Base-by-base conservation (phyloP, 2,329 filamentous ascomycete genomes). In the Graphiopsis chlorocephala region DNA sequence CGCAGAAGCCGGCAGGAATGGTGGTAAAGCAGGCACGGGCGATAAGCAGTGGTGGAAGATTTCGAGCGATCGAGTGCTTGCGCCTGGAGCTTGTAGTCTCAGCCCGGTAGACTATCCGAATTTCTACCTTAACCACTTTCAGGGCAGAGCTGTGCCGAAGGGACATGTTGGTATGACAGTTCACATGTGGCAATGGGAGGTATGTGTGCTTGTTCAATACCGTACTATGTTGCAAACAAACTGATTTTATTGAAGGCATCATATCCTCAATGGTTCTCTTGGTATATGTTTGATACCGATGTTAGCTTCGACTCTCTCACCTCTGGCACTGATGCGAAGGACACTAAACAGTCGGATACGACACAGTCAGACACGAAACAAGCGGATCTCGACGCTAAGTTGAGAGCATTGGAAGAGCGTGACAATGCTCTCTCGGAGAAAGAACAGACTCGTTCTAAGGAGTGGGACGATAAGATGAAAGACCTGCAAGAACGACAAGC, bases 221-320 rank as follows among this genome's bases (percentile, higher is more conserved):
- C 4, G 20, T 4, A 1, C 29, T 17, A 20, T 55, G 11, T 25
- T 28, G 17, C 1, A 17, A 11, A 14, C 11, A 11, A 45, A 20
- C 38, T 45, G 11, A n/a, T 25, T 11, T 4, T 31, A 8, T 35
- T n/a, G 26, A 14, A 35, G 35, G 28, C 26, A 7, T 48, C 28
- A 1, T 29, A 42, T 8, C 35, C n/a, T 48, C 29, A 61, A 7
- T 25, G 28, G 38, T 25, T 48, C 26, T 25, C 42, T 26, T 62
- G 60, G 60, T 62, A 62, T n/a, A 52, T 62, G 29, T 25, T 38
- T 25, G 60, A 62, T 28, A 33, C 60, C 35, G n/a, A 55, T 14
- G 50, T 55, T 26, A 31, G 31, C 23, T 62, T 62, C 50, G 45
- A 45, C 48, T 48, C 60, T 28, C 20, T 38, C 7, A 20, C 47